phyloP scores from a whole-genome alignment of 805 yeast species.

The Lachancea sp. region DNA sequence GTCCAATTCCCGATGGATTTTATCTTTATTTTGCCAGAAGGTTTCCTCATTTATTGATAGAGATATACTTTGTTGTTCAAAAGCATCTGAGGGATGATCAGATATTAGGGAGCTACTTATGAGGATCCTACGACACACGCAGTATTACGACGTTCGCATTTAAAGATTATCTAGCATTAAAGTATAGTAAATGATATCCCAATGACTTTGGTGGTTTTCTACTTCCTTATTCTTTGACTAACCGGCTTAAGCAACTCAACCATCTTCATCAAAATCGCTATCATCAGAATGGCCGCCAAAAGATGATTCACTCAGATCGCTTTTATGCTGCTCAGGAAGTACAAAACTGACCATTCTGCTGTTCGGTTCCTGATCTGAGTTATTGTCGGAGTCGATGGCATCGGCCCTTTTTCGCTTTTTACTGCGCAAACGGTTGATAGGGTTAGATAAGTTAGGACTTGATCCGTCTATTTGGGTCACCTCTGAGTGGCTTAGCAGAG shows the following conservation, averaged over 20 bases:
- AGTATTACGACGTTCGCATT: too few relatives aligned
- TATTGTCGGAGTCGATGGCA: background rate
- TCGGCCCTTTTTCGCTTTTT: conserved; percentile 7
- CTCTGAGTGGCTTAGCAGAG: background rate
- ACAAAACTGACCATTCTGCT: conserved; percentile 8
- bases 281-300: background rate
- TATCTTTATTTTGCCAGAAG: conserved; percentile 63
- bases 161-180: too few relatives aligned
- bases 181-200: too few relatives aligned
- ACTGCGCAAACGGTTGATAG: background rate
- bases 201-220: background rate
- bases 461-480: too few relatives aligned
- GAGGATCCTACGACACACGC: conserved; percentile 1
- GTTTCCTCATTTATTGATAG: conserved; percentile 77
- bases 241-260: background rate
- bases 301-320: background rate
- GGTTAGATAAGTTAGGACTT: too few relatives aligned
- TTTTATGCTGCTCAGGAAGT: background rate
- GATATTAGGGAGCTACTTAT: conserved; percentile 43
- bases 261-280: background rate
- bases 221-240: too few relatives aligned
- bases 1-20: conserved; percentile 80
- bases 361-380: conserved; percentile 2
- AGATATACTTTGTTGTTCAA: conserved; percentile 57
- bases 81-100: conserved; percentile 58